These are phyloP conservation scores for Spathaspora sp. DNA, from an alignment of 805 yeast genomes.

Conservation along the genomic window DNA sequence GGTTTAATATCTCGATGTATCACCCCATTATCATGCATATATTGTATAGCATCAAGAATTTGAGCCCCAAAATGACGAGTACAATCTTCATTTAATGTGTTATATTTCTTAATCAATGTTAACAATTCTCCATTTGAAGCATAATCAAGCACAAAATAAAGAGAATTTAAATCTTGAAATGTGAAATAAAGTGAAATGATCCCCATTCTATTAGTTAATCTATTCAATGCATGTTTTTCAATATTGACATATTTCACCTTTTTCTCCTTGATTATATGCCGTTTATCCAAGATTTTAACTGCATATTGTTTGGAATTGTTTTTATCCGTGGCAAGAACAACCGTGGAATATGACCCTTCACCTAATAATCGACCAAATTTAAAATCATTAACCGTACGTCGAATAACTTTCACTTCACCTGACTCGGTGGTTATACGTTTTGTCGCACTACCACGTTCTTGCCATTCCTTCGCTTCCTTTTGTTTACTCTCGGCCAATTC, in stretches of 20 bases:
- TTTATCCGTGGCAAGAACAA: slow-evolving; percentile 46
- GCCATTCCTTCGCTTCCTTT: slow-evolving; percentile 23
- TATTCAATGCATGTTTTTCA: slow-evolving; percentile 74
- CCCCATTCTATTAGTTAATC: slow-evolving; percentile 59
- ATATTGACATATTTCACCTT: slow-evolving; percentile 82
- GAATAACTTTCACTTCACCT: slow-evolving; percentile 21
- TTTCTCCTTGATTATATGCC: slow-evolving; percentile 75
- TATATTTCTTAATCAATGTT: slow-evolving; percentile 61
- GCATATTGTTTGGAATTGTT: slow-evolving; percentile 61
- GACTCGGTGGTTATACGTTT: slow-evolving; percentile 13
- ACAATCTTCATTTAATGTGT: slow-evolving; percentile 69
- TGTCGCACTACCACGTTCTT: slow-evolving; percentile 33
- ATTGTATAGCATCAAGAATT: slow-evolving; percentile 66
- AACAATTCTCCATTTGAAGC: slow-evolving; percentile 79
- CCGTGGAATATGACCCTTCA: slow-evolving; percentile 45
- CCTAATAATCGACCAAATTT: slow-evolving; percentile 40
- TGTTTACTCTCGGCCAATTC: slow-evolving; percentile 3
- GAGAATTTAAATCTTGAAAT: slow-evolving; percentile 70
- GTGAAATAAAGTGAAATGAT: slow-evolving; percentile 70
- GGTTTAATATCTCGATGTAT: slow-evolving; percentile 83
- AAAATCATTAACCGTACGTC: slow-evolving; percentile 38
- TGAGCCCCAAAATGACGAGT: slow-evolving; percentile 70
- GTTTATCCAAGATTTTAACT: slow-evolving; percentile 69
- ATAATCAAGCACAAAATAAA: slow-evolving; percentile 73
- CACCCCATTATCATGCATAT: slow-evolving; percentile 71